phyloP scores from a whole-genome alignment of 805 yeast genomes.

The Wickerhamiella cacticola region DNA sequence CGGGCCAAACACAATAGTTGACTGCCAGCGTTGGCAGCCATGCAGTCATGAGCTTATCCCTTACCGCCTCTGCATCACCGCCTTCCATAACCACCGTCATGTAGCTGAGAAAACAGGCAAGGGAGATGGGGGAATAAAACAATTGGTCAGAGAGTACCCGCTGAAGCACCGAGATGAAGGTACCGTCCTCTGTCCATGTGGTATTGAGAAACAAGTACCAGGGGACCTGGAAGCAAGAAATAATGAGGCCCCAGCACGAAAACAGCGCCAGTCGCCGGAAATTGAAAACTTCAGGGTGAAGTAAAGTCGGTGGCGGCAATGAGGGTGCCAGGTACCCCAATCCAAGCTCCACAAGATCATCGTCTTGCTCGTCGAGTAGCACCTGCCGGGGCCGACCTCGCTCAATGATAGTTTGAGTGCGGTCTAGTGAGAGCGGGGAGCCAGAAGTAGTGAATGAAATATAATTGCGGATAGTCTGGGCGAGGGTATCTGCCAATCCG shows the following conservation, averaged over 20 bases:
- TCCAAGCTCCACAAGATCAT: constrained; percentile 24
- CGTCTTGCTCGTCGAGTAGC: constrained; percentile 27
- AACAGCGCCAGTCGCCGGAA: constrained; percentile 66
- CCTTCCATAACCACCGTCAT: constrained; percentile 71
- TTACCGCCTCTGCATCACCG: constrained; percentile 54
- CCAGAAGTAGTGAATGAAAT: constrained; percentile 22
- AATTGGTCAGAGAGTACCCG: constrained; percentile 85
- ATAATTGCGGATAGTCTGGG: constrained; percentile 53
- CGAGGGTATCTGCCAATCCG: constrained; percentile 85
- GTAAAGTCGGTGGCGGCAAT: constrained; percentile 7
- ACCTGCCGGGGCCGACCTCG: constrained; percentile 27
- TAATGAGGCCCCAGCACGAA: constrained; percentile 73
- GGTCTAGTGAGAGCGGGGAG: constrained; percentile 13
- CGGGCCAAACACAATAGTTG: constrained; percentile 88
- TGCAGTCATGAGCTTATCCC: constrained; percentile 49
- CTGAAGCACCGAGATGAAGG: constrained; percentile 63
- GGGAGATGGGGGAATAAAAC: constrained; percentile 75
- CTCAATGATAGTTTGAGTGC: constrained; percentile 21
- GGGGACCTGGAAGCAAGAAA: constrained; percentile 72
- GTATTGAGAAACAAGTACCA: constrained; percentile 80
- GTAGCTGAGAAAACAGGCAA: constrained; percentile 69
- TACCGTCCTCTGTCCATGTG: constrained; percentile 64
- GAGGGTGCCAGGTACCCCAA: constrained; percentile 17
- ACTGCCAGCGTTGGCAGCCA: constrained; percentile 49
- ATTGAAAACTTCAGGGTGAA: constrained; percentile 35